phyloP scores from a whole-genome alignment of 2,329 filamentous ascomycete genomes.

The Akanthomyces dipterigenus region DNA sequence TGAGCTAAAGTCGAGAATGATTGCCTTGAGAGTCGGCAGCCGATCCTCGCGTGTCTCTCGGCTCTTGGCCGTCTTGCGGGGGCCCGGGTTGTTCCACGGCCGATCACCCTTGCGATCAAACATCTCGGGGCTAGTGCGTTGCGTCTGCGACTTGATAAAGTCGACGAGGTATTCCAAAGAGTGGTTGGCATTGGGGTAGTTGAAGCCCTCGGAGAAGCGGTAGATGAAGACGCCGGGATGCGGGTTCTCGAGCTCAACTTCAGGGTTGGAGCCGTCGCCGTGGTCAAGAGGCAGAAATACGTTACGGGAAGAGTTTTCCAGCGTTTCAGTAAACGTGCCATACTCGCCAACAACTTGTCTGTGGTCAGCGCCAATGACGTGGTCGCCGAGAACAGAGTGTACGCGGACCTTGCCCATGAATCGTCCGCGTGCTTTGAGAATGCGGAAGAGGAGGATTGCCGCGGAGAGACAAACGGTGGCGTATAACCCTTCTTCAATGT shows the following conservation, averaged over 20 bases:
- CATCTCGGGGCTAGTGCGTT: constrained; percentile 64
- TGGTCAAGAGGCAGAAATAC: constrained; percentile 43
- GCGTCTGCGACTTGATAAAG: constrained; percentile 63
- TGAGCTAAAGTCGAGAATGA: constrained; percentile 88
- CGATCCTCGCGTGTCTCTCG: constrained; percentile 28
- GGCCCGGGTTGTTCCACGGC: constrained; percentile 92
- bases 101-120: constrained; percentile 67
- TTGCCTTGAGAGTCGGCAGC: constrained; percentile 70
- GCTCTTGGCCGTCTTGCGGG: constrained; percentile 40
- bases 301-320: constrained; percentile 27
- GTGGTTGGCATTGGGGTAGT: constrained; percentile 47
- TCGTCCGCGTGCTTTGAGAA: constrained; percentile 69
- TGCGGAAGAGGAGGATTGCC: constrained; percentile 67
- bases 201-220: constrained; percentile 49
- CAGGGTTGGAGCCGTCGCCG: constrained; percentile 44
- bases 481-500: constrained; percentile 83
- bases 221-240: constrained; percentile 51
- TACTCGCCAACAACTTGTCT: constrained; percentile 40
- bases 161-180: constrained; percentile 44
- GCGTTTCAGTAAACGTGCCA: constrained; percentile 38
- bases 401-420: constrained; percentile 76
- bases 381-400: constrained; percentile 73
- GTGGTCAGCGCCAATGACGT: constrained; percentile 53
- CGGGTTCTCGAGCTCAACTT: constrained; percentile 37
- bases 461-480: constrained; percentile 65